Conservation (phyloP, 1,284 basidiomycete species). For the Coniferiporia weirii region DNA sequence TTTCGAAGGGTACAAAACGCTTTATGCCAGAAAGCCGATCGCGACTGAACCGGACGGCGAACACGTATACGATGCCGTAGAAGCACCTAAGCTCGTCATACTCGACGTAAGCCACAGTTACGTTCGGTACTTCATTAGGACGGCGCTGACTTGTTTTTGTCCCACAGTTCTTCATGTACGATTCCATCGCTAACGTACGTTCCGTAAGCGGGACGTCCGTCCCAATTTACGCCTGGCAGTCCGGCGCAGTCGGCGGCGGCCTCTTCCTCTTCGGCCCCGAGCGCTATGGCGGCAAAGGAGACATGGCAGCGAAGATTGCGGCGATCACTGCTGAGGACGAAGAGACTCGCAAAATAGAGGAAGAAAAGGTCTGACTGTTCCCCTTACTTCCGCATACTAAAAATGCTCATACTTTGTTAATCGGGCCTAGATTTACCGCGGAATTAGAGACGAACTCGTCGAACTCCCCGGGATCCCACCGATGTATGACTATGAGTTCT, state of each 20-base stretch:
- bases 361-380: background rate
- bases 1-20: too few species aligned
- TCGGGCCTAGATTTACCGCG: background rate
- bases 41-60: too few species aligned
- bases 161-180: background rate
- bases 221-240: conserved; percentile 14
- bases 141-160: background rate
- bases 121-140: background rate
- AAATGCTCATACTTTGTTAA: background rate
- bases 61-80: too few species aligned
- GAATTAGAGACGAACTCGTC: background rate
- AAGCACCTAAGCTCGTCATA: background rate
- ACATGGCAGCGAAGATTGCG: conserved; percentile 12
- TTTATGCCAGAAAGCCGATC: too few species aligned
- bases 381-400: too few species aligned
- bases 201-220: conserved; percentile 7
- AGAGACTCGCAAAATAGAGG: background rate
- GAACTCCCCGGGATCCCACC: conserved; percentile 7
- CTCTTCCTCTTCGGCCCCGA: conserved; percentile 10
- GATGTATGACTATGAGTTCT: conserved; percentile 16
- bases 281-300: conserved; percentile 6
- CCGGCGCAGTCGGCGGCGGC: background rate
- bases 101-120: conserved; percentile 3
- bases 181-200: background rate
- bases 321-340: background rate